Base-by-base conservation (phyloP, 441 rosid species). In the Erodium moschatum region DNA sequence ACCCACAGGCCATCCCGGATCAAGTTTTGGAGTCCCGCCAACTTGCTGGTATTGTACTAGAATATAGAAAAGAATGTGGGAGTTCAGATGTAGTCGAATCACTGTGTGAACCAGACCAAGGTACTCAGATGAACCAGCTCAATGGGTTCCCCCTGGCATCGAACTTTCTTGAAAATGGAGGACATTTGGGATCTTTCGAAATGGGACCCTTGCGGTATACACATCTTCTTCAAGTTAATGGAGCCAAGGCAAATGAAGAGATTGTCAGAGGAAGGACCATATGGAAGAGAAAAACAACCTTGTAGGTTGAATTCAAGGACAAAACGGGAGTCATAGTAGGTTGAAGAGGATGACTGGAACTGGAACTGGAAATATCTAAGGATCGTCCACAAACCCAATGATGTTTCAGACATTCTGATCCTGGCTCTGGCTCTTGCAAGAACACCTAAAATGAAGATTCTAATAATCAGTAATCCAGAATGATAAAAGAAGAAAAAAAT, bases 61-160 rank as follows among this genome's bases (percentile, higher is more conserved):
- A 85, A 66, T 88, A 84, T 56, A 82, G 84, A 77, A 86, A 79
- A 70, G 91, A 86, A 70, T 88, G 88, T 10, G 81, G 86, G 58
- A 77, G 83, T 62, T 80, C 85, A 52, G 88, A 84, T 67, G 64
- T 66, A 24, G 95, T 86, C 70, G 81, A 84, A 72, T 85, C 95
- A 0, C 81, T 86, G 8, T 79, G 91, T 21, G 79, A 86, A 18
- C 88, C 87, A 0, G 86, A 85, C 58, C 80, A 75, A 13, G 65
- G 72, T 13, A 66, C 65, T 15, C 75, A 73, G 20, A 70, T 50
- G 6, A 68, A 54, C 44, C 69, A 73, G 15, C 75, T 83, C 24
- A 75, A 76, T 67, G 82, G 83, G n/a, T 77, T 80, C n/a, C 71
- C 83, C 42, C 65, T 85, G 64, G 76, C 85, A 64, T 73, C 85